Conservation (phyloP, 805 yeast species). For the Clavispora carvajalis region DNA sequence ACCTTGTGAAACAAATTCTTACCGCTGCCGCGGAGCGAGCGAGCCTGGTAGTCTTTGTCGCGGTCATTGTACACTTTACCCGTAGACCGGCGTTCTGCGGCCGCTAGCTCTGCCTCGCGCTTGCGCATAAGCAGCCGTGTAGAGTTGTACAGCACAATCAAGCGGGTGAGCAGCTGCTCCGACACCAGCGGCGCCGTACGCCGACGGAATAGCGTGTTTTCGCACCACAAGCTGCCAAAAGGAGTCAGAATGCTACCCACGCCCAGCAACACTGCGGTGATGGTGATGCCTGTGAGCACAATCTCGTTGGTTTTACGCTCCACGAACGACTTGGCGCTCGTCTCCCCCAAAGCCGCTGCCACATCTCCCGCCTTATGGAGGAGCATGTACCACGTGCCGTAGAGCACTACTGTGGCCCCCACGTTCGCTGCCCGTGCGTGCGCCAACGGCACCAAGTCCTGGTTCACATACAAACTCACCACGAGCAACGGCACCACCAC, state of each 20-base stretch:
- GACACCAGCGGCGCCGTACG: constrained; percentile 46
- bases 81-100: constrained; percentile 13
- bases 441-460: constrained; percentile 19
- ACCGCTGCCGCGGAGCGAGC: constrained; percentile 17
- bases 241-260: constrained; percentile 48
- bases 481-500: constrained; percentile 41
- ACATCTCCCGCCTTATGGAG: constrained; percentile 31
- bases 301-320: constrained; percentile 42
- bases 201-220: not conserved
- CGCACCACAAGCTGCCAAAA: not conserved
- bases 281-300: constrained; percentile 45
- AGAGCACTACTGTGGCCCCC: constrained; percentile 12
- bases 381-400: constrained; percentile 27
- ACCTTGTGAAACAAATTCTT: constrained; percentile 29
- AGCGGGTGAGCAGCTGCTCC: constrained; percentile 46
- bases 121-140: constrained; percentile 31
- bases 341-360: constrained; percentile 19
- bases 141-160: constrained; percentile 37
- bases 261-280: constrained; percentile 47
- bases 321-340: constrained; percentile 19
- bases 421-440: constrained; percentile 2
- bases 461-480: constrained; percentile 25
- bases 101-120: constrained; percentile 28
- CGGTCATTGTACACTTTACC: constrained; percentile 23
- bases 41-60: constrained; percentile 1